Evolutionary conservation across 2,329 filamentous ascomycete genomes (phyloP), one percentile per base, ranked within the genome.

Genomic region (Nothophaeocryptopus gaeumannii): DNA sequence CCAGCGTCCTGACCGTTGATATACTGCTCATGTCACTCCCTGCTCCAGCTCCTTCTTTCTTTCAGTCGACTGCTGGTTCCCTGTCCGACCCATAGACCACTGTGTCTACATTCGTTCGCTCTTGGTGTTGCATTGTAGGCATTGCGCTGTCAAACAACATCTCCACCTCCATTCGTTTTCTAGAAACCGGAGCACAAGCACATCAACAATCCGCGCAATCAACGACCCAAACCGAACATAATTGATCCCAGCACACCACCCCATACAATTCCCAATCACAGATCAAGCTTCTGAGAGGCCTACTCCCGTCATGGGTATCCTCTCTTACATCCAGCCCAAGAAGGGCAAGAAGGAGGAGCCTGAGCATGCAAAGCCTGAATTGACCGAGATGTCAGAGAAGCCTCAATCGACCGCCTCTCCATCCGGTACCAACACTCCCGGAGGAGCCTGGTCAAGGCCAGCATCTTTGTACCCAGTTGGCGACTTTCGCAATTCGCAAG

Each of bases 401-500:
- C 45, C 45, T 40, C 37, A 16, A 42, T 16, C 35, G 13, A 38
- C 45, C 32, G 50, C 45, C 26, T 46, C 49, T 7, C 61, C 60
- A 32, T 56, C 61, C 26, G 60, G 60, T 34, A 56, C 47, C 35
- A 56, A 16, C 8, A 61, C 62, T 37, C 64, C 65, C 39, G 61
- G 53, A 26, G 20, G 20, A 50, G 55, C 56, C 16, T 60, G 59
- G 49, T 70, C 68, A 35, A 51, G 67, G 45, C 68, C 68, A 42
- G 60, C 51, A 9, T 72, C 70, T 4, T 54, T 69, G 8, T 67
- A 66, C 45, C 67, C 68, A 2, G 47, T 41, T 15, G 64, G 65
- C 34, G 65, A 69, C 33, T 68, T 63, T 51, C 63, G 67, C 20
- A 70, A 76, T 66, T 61, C 60, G 5, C 58, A 68, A 30, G 66